Base-by-base conservation (phyloP, 345 rosid genomes). In the Sisymbrium irio region DNA sequence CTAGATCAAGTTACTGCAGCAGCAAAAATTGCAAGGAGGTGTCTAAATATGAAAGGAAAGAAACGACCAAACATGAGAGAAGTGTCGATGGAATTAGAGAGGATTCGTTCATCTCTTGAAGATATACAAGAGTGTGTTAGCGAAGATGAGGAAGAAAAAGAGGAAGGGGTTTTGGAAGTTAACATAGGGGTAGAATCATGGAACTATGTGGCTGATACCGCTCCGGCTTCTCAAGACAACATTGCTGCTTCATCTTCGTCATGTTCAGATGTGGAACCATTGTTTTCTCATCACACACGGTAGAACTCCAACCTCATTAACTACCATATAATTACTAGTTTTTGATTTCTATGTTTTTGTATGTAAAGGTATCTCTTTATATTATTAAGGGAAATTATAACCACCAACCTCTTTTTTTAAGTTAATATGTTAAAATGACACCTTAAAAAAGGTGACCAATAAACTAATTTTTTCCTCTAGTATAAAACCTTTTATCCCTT, bases 1-100 rank as follows among this genome's bases (percentile, higher is more conserved):
- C 20, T 4, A 6, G 30, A 64, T 5, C 42, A 74, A 25, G 37
- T 80, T 0, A 57, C 25, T 17, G 67, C 15, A 5, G 79, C 76
- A 0, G 77, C 82, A 0, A 71, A 37, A 40, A 22, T 83, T 3
- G 87, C 75, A 4, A 71, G 7, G 47, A 74, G 65, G 17, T 79
- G 83, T 40, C 58, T 83, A 25, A 27, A 19, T 41, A 4, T 64
- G 13, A 70, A 44, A n/a, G 33, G 61, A 4, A 55, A 7, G 39
- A 55, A 30, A 55, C 39, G 61, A 30, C 61, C 61, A 55, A 55
- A 9, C 13, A 55, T 55, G 60, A 55, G 42, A 39, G 42, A 39
- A 11, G 42, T 39, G 19, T 55, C 13, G 3, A 55, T 55, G 12
- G 60, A 55, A 2, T 4, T 55, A 8, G 60, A 55, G 39, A n/a